These are phyloP conservation scores for Xylaria cubensis DNA, from an alignment of 495 filamentous ascomycete genomes.

Conservation along the genomic window DNA sequence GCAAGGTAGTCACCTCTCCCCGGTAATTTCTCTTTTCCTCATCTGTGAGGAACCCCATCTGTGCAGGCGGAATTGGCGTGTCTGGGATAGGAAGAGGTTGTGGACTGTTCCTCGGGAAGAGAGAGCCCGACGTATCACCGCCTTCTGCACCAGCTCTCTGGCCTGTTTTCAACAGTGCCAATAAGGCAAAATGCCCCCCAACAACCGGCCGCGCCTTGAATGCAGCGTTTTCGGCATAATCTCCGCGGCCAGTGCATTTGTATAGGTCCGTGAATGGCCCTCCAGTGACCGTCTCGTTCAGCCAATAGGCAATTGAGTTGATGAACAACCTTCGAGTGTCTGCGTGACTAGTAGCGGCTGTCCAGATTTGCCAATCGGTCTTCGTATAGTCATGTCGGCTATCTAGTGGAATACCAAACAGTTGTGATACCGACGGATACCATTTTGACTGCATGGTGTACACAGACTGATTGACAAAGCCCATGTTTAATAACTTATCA, in stretches of 20 bases:
- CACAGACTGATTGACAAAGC: constrained; percentile 62
- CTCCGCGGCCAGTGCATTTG: constrained; percentile 46
- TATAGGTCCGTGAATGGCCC: constrained; percentile 46
- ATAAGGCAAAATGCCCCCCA: constrained; percentile 61
- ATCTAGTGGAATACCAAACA: constrained; percentile 78
- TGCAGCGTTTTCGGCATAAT: constrained; percentile 36
- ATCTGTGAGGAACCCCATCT: background rate
- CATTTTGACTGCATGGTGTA: constrained; percentile 74
- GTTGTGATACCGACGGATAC: constrained; percentile 71
- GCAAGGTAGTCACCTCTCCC: background rate
- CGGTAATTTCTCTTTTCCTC: background rate
- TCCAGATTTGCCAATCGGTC: constrained; percentile 80
- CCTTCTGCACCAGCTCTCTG: constrained; percentile 59
- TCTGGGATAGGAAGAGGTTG: background rate
- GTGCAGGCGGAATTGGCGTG: background rate
- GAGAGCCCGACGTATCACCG: constrained; percentile 46
- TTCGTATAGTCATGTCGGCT: constrained; percentile 78
- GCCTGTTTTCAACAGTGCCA: constrained; percentile 60
- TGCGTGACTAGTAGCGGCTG: constrained; percentile 66
- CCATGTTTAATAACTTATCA: constrained; percentile 61
- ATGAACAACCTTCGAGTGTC: constrained; percentile 66
- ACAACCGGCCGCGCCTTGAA: constrained; percentile 62
- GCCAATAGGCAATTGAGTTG: constrained; percentile 70
- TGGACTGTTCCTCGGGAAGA: constrained; percentile 33
- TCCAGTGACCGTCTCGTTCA: constrained; percentile 68